These are phyloP conservation scores for Funneliformis geosporum DNA, from an alignment of 192 early-diverging fungal genomes.

Conservation along the genomic window DNA sequence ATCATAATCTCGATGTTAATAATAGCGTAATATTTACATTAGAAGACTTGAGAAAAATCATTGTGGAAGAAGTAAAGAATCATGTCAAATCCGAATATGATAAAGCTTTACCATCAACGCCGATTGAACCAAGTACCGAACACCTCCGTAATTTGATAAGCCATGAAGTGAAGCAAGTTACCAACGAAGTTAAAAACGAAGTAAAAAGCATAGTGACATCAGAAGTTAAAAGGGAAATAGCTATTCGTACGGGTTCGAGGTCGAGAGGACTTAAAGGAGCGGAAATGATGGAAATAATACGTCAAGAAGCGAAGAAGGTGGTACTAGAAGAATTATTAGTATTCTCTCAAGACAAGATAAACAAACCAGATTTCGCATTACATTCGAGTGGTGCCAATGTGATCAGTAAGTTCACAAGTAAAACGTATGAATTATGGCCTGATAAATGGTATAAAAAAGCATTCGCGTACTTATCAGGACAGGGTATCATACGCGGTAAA, in stretches of 20 bases:
- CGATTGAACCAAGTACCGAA: neutral
- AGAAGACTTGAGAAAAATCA: neutral
- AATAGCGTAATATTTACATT: neutral
- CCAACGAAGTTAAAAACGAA: too few relatives aligned
- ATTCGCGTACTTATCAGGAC: neutral
- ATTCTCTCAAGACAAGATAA: slow-evolving; percentile 56
- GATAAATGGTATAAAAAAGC: neutral
- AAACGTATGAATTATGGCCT: slow-evolving; percentile 24
- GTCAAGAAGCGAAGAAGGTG: slow-evolving; percentile 27
- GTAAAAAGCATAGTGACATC: neutral
- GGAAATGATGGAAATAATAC: neutral
- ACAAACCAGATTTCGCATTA: slow-evolving; percentile 68
- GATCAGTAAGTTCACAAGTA: slow-evolving; percentile 58
- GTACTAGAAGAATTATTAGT: slow-evolving; percentile 61
- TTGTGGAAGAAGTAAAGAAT: neutral
- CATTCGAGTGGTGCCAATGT: slow-evolving; percentile 63
- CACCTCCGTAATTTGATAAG: neutral
- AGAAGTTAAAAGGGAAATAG: neutral
- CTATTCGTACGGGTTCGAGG: neutral
- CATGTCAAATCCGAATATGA: neutral
- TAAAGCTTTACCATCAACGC: neutral
- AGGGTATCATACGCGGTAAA: neutral
- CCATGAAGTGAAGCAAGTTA: neutral
- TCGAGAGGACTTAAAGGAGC: neutral
- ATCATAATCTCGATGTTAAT: neutral